These are phyloP conservation scores for Aureobasidium subglaciale DNA, from an alignment of 2,329 filamentous ascomycete species.

Conservation along the genomic window DNA sequence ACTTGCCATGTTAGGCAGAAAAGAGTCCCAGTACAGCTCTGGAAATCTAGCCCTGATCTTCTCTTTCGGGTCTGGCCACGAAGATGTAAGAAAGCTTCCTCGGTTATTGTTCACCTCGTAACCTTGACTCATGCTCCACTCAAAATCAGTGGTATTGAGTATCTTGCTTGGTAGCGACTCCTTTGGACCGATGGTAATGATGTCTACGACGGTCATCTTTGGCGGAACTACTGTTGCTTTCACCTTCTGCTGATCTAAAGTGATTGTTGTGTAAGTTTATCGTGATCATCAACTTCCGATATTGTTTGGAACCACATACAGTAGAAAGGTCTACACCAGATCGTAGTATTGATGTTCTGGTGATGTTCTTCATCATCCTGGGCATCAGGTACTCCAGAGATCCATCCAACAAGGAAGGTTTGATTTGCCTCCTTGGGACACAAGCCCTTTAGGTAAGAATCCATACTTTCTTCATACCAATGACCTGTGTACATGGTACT, in stretches of 20 bases:
- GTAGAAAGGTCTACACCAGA: conserved; percentile 42
- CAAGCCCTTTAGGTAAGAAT: background rate
- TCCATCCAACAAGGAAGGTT: conserved; percentile 14
- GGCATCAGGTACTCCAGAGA: background rate
- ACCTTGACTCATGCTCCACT: conserved; percentile 29
- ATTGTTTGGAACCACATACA: conserved; percentile 16
- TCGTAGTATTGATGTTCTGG: conserved; percentile 24
- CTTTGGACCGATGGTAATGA: conserved; percentile 21
- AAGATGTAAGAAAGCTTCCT: conserved; percentile 19
- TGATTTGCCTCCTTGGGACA: conserved; percentile 10
- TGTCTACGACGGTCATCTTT: conserved; percentile 19
- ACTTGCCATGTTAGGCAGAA: conserved; percentile 30
- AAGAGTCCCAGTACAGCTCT: conserved; percentile 9
- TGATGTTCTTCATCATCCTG: background rate
- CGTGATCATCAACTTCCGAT: background rate
- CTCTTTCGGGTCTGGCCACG: conserved; percentile 20
- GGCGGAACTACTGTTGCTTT: conserved; percentile 33
- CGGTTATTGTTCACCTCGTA: conserved; percentile 13
- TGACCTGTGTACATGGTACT: background rate
- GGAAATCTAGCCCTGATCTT: background rate
- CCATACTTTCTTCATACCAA: conserved; percentile 12
- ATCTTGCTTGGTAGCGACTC: conserved; percentile 20
- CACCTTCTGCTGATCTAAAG: conserved; percentile 34
- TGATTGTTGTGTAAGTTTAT: background rate
- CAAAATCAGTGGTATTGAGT: conserved; percentile 36